These are phyloP conservation scores for Amaranthus palmeri DNA, from an alignment of 148 eudicot species.

Conservation along the genomic window DNA sequence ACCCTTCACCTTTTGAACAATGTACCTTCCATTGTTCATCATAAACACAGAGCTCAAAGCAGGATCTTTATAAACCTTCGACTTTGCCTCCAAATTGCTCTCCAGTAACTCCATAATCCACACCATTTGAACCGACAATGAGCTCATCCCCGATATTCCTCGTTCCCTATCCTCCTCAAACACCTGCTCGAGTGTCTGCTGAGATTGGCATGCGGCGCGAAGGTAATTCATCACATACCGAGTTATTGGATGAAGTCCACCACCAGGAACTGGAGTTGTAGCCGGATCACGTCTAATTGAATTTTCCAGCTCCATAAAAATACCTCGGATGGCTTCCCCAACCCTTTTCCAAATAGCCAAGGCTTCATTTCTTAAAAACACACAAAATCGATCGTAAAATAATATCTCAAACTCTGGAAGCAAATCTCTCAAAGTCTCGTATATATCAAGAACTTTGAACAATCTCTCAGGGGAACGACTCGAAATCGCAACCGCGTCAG, in stretches of 20 bases:
- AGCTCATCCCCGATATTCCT: conserved; percentile 27
- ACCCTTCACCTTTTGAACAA: conserved; percentile 78
- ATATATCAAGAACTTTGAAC: conserved; percentile 80
- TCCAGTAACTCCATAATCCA: conserved; percentile 93
- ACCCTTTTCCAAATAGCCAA: conserved; percentile 63
- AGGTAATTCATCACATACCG: conserved; percentile 93
- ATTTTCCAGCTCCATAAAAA: conserved; percentile 91
- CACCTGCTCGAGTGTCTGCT: conserved; percentile 65
- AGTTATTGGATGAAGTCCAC: conserved; percentile 86
- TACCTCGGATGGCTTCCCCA: conserved; percentile 75
- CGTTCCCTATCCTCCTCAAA: conserved; percentile 55
- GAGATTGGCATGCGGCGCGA: conserved; percentile 76
- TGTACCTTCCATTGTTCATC: conserved; percentile 95
- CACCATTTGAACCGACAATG: conserved; percentile 69
- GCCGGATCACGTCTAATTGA: conserved; percentile 88
- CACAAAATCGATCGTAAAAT: conserved; percentile 75
- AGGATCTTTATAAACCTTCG: conserved; percentile 68
- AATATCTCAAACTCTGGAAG: conserved; percentile 72
- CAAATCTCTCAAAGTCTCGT: conserved; percentile 73
- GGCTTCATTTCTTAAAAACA: conserved; percentile 64
- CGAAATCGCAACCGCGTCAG: conserved; percentile 74
- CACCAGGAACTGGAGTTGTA: conserved; percentile 72
- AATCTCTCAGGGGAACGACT: conserved; percentile 85
- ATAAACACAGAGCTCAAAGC: conserved; percentile 74
- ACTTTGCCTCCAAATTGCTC: conserved; percentile 81